These are phyloP conservation scores for Rhododendron ovatum DNA, from an alignment of 148 eudicot species.

Conservation along the genomic window DNA sequence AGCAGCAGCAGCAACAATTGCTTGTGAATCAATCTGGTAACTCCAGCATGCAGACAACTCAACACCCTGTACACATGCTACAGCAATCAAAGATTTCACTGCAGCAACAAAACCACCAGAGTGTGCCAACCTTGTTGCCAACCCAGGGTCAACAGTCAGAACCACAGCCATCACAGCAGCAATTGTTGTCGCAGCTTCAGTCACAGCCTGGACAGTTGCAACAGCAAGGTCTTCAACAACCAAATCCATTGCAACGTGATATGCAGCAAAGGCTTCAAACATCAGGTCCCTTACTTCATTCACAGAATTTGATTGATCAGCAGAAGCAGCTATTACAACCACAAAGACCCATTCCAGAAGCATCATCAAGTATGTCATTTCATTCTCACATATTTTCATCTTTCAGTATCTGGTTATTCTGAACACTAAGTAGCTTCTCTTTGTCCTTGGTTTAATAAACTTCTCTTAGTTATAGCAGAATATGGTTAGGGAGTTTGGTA, in stretches of 20 bases:
- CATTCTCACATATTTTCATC: background rate
- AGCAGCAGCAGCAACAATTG: conserved; percentile 58
- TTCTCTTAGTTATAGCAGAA: background rate
- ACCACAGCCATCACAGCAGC: conserved; percentile 61
- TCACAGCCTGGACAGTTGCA: conserved; percentile 73
- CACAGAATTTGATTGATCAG: conserved; percentile 69
- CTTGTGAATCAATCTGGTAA: conserved; percentile 66
- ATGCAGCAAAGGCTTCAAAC: conserved; percentile 80
- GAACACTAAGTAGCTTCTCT: background rate
- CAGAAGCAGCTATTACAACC: conserved; percentile 77
- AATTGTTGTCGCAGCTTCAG: conserved; percentile 70
- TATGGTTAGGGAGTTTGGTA: background rate
- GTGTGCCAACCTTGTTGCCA: conserved; percentile 41
- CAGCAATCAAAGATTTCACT: conserved; percentile 59
- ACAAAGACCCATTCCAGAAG: conserved; percentile 68
- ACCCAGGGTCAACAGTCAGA: conserved; percentile 53
- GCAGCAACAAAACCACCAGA: conserved; percentile 69
- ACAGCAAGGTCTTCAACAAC: conserved; percentile 74
- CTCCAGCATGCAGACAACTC: conserved; percentile 54
- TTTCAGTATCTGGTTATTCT: background rate
- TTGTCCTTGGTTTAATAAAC: background rate
- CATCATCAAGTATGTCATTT: conserved; percentile 62
- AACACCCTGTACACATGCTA: conserved; percentile 57
- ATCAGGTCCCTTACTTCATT: conserved; percentile 64
- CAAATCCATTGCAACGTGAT: conserved; percentile 57